phyloP scores from a whole-genome alignment of 495 filamentous ascomycete species.

The Chaetomium cochliodes region DNA sequence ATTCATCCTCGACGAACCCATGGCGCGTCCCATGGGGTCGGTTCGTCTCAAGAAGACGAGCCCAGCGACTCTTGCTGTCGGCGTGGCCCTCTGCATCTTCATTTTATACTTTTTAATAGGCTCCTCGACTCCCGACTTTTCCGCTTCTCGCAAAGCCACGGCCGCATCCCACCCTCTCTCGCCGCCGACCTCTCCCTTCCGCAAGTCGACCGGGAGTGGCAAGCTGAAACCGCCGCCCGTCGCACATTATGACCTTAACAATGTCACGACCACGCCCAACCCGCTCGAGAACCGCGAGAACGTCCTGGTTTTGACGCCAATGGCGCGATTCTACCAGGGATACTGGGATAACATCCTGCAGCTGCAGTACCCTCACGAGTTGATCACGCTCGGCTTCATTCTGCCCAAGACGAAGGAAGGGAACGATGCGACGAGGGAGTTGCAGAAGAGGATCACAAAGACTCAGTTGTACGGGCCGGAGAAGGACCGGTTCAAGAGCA shows the following conservation, averaged over 20 bases:
- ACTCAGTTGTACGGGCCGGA: constrained; percentile 75
- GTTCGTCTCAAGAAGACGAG: constrained; percentile 57
- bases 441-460: constrained; percentile 80
- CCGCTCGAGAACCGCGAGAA: constrained; percentile 77
- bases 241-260: constrained; percentile 90
- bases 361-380: constrained; percentile 84
- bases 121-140: constrained; percentile 45
- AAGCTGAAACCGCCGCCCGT: constrained; percentile 74
- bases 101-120: constrained; percentile 54
- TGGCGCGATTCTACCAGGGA: constrained; percentile 85
- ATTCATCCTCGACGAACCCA: constrained; percentile 30
- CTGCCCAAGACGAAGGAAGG: constrained; percentile 88
- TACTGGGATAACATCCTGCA: constrained; percentile 95
- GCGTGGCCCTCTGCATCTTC: constrained; percentile 51
- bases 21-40: constrained; percentile 56
- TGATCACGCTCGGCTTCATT: constrained; percentile 96
- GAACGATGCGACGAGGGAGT: constrained; percentile 71
- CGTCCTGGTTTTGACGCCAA: constrained; percentile 86
- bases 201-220: constrained; percentile 59
- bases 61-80: constrained; percentile 51
- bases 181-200: constrained; percentile 79
- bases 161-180: constrained; percentile 73
- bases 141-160: constrained; percentile 44
- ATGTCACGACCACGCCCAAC: constrained; percentile 74
- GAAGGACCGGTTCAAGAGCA: constrained; percentile 79